Base-by-base conservation (phyloP, 75 land plant genomes). In the Picea sitchensis region DNA sequence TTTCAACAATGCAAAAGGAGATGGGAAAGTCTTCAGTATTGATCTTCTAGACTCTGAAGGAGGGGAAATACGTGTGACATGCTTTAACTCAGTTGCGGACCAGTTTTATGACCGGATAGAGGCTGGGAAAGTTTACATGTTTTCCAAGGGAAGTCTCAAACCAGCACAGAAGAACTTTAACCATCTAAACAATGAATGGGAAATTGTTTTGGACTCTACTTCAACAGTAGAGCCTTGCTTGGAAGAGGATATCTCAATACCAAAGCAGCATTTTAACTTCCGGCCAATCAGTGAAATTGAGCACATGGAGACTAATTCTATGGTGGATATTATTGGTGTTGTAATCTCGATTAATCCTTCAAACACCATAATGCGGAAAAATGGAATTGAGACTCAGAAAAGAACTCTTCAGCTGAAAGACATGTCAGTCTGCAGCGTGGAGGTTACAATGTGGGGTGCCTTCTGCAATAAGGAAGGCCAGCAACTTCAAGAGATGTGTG, bases 141-240 rank as follows among this genome's bases (percentile, higher is more conserved):
- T 97, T 34, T 93, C 96, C 36, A 98, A 95, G 76, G 99, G 96
- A 78, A 86, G 86, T 83, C 82, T 98, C 58, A 95, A 93, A 83
- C 93, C 98, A 61, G 99, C 98, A 60, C 91, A 92, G 87, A 95
- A 93, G 88, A 90, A 85, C 47, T 95, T 85, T 80, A 98, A 95
- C 69, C 98, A 98, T 85, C 80, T 95, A 67, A 98, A 93, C 72
- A 93, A 95, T 86, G 94, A 93, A 15, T 98, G 98, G 98, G 99
- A 98, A 68, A 90, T 98, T 71, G 83, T 92, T 73, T 77, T 98
- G 82, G 99, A 98, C 57, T 71, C 88, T 26, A 79, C 88, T 15
- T 93, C 99, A 38, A 84, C 83, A 6, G 85, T 98, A 58, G 99
- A 98, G 7, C 84, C 81, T 26, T 98, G 94, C 67, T 83, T 79